Percentiles rank a stretch among this genome's conserved stretches.
Evolutionary conservation across 805 yeast species (phyloP).

Genomic region (Candida saitoana): DNA sequence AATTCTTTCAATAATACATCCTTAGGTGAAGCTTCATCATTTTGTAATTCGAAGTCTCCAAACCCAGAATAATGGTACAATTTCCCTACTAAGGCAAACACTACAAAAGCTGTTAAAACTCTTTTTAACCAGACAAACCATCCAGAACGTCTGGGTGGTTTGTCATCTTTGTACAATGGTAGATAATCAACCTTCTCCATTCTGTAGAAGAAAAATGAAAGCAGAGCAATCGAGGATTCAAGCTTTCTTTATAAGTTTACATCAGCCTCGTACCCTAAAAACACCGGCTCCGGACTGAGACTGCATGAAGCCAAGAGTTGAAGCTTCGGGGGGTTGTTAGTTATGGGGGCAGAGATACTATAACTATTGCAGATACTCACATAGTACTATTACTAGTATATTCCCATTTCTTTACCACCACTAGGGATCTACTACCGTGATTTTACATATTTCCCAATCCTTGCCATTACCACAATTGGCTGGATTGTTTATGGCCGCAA

Average conservation of each 20-base stretch:
- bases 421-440: too few relatives aligned
- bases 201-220: neutral
- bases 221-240: too few relatives aligned
- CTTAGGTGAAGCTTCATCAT: neutral
- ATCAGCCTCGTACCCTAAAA: too few relatives aligned
- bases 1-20: constrained; percentile 22
- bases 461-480: too few relatives aligned
- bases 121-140: neutral
- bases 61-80: neutral
- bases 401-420: too few relatives aligned
- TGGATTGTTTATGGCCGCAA: neutral
- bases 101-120: neutral
- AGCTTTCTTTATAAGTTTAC: neutral
- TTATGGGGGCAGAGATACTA: too few relatives aligned
- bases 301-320: too few relatives aligned
- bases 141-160: constrained; percentile 1
- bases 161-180: constrained; percentile 2
- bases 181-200: constrained; percentile 1
- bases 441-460: too few relatives aligned
- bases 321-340: too few relatives aligned
- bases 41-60: neutral
- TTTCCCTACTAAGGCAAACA: neutral
- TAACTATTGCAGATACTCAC: too few relatives aligned
- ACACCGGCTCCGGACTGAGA: too few relatives aligned
- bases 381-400: too few relatives aligned